Conservation (phyloP, 192 early-diverging fungal genomes). For the Kappamyces sp. region DNA sequence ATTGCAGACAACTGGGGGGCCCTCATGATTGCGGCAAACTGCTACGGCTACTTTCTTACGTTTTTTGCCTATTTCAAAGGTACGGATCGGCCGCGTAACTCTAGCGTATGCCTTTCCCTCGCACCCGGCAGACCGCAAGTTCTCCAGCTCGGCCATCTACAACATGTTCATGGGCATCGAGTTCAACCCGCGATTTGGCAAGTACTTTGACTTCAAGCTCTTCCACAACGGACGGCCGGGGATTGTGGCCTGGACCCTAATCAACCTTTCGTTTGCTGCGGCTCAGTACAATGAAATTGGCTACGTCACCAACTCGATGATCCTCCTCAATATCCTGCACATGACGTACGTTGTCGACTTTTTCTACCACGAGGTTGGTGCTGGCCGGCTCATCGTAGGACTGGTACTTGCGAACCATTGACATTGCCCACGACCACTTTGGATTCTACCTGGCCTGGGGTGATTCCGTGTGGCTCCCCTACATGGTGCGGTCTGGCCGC, state of each 20-base stretch:
- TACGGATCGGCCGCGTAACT: no score
- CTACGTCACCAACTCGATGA: slow-evolving; percentile 76
- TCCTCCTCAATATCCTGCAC: slow-evolving; percentile 68
- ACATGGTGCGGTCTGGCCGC: slow-evolving; percentile 42
- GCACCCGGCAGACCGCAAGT: slow-evolving; percentile 71
- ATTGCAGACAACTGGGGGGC: slow-evolving; percentile 72
- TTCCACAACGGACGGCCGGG: slow-evolving; percentile 81
- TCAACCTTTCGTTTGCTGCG: slow-evolving; percentile 69
- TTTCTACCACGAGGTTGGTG: slow-evolving; percentile 59
- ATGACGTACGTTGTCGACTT: slow-evolving; percentile 72
- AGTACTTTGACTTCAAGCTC: slow-evolving; percentile 74
- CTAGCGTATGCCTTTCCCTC: slow-evolving; percentile 60
- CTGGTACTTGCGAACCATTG: slow-evolving; percentile 81
- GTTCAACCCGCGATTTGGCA: slow-evolving; percentile 72
- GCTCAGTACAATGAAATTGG: slow-evolving; percentile 71
- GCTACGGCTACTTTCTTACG: slow-evolving; percentile 72
- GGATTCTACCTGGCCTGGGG: slow-evolving; percentile 83
- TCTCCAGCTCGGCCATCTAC: slow-evolving; percentile 66
- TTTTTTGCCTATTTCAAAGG: slow-evolving; percentile 62
- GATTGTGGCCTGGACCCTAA: slow-evolving; percentile 81
- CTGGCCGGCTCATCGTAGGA: slow-evolving; percentile 23
- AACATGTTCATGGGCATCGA: slow-evolving; percentile 79
- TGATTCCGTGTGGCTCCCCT: slow-evolving; percentile 74
- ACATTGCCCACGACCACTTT: slow-evolving; percentile 82
- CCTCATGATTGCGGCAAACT: slow-evolving; percentile 64